Evolutionary conservation across 768 basidiomycete genomes (phyloP), one percentile per base, ranked within the genome.

Genomic region (Mycena crocata): DNA sequence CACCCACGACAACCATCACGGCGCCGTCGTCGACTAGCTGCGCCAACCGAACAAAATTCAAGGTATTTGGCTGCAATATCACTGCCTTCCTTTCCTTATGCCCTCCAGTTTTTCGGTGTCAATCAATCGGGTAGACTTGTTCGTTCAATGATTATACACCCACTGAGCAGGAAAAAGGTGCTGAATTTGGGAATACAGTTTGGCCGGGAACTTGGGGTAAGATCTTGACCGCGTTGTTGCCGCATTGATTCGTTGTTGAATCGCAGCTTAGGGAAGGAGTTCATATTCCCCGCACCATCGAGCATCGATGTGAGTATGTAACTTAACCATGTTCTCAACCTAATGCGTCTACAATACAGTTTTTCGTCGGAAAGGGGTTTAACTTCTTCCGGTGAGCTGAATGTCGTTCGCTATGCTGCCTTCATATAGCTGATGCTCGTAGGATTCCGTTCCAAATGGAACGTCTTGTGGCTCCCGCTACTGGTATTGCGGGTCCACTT

Each of bases 401-500:
- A n/a, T 3, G 5, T 14, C 12, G 24, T 46, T 9, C 12, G n/a
- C 17, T 31, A 6, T 48, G 8, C 21, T 21, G 31, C 55, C 1
- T 23, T 5, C 17, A 13, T 31, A 31, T 28, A 15, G 39, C 39
- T 54, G 37, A 54, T 17, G n/a, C 19, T 45, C 30, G n/a, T 32
- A 59, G 69, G 63, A 76, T 90, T 66, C 84, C 88, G 9, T 90
- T 90, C 85, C 71, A 80, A 65, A 78, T 86, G 77, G 89, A 90
- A 73, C 86, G 88, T 57, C 66, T 90, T 49, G 82, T 76, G 66
- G 85, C 88, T 40, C 86, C 86, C 40, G 70, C 86, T 1, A 81
- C 72, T 31, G 88, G 89, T 15, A 78, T 90, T 32, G 83, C 84
- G 44, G 89, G 88, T 14, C 64, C 86, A 14, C 87, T 89, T 74